Conservation (phyloP, 176 grass and related monocot species). For the Eremochloa ophiuroides region DNA sequence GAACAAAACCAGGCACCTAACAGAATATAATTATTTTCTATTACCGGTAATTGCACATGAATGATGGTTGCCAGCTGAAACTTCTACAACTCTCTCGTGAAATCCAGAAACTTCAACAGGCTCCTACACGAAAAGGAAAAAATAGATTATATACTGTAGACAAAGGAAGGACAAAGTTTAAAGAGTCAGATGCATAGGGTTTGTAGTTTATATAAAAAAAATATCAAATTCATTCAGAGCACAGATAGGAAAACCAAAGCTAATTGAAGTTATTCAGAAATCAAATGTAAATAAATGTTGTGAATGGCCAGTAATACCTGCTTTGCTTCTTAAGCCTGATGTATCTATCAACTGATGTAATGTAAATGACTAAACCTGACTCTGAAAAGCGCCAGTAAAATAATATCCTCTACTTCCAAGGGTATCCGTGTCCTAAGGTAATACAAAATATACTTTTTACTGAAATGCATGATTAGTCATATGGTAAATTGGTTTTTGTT, state of each 20-base stretch:
- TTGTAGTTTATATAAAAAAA: not conserved
- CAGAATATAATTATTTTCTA: slow-evolving; percentile 14
- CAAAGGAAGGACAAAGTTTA: not conserved
- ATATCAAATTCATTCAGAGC: not conserved
- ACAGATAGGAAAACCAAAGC: not conserved
- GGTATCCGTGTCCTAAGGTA: not conserved
- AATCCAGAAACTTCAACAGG: slow-evolving; percentile 79
- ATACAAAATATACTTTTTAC: not conserved
- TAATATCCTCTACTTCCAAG: not conserved
- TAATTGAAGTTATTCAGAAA: slow-evolving; percentile 11
- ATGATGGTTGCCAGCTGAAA: slow-evolving; percentile 85
- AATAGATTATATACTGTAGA: not conserved
- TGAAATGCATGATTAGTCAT: not conserved
- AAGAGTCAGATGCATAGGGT: not conserved
- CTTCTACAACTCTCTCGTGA: slow-evolving; percentile 51
- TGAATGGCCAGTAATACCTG: not conserved
- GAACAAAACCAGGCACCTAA: slow-evolving; percentile 15
- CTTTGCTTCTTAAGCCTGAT: not conserved
- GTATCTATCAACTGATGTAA: not conserved
- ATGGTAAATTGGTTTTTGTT: not conserved
- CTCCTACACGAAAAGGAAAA: slow-evolving; percentile 44
- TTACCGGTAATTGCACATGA: slow-evolving; percentile 82
- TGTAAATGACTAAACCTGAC: not conserved
- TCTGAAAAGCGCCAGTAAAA: not conserved
- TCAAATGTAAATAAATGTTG: not conserved